These are phyloP conservation scores for Amoebophrya sp. DNA, from an alignment of 169 alveolate genomes.

Conservation along the genomic window DNA sequence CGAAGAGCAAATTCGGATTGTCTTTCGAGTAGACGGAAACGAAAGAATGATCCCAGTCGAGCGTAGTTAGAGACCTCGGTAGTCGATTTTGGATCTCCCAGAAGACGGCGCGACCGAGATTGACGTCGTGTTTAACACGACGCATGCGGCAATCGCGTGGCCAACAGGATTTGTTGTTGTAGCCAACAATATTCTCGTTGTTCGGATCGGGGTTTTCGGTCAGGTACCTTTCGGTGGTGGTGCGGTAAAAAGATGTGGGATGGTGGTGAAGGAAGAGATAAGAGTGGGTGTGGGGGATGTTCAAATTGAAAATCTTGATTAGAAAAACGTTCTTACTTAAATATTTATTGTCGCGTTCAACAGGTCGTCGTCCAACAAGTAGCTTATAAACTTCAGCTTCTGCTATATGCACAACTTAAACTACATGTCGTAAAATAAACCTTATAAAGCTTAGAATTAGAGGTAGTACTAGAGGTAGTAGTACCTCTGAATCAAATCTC, in stretches of 20 bases:
- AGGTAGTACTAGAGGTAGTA: conserved; percentile 90
- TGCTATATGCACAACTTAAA: too few species aligned
- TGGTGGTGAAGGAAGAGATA: too few species aligned
- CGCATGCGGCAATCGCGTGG: conserved; percentile 99
- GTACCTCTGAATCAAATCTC: conserved; percentile 91
- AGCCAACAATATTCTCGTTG: conserved; percentile 97
- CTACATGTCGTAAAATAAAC: too few species aligned
- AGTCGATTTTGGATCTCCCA: conserved; percentile 99
- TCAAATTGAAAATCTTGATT: too few species aligned
- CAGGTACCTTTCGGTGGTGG: conserved; percentile 57
- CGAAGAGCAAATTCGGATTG: conserved; percentile 92
- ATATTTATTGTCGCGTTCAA: too few species aligned
- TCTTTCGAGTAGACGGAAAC: conserved; percentile 97
- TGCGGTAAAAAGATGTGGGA: too few species aligned
- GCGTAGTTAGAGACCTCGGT: conserved; percentile 94
- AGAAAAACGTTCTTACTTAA: too few species aligned
- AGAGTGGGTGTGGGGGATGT: too few species aligned
- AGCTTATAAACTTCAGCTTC: too few species aligned
- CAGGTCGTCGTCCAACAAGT: too few species aligned
- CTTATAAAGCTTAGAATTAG: conserved; percentile 72
- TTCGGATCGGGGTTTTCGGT: conserved; percentile 99
- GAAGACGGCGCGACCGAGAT: conserved; percentile 97
- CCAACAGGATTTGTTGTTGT: conserved; percentile 99
- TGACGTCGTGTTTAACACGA: conserved; percentile 70
- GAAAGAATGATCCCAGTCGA: conserved; percentile 91